Conservation (phyloP, 192 early-diverging fungal genomes). For the Podila clonocystis region DNA sequence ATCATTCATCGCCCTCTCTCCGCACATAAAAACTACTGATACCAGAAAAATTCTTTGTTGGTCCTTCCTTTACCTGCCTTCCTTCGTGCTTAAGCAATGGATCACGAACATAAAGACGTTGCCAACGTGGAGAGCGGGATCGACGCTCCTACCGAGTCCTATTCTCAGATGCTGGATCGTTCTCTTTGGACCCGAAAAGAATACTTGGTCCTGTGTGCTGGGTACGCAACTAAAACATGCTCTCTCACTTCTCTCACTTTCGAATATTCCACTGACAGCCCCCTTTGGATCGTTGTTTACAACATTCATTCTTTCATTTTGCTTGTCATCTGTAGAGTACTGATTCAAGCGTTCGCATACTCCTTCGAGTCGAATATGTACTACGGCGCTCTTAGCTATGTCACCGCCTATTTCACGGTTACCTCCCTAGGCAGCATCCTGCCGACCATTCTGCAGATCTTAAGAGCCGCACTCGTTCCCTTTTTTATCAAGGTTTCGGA, state of each 20-base stretch:
- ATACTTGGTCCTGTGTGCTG: slow-evolving; percentile 7
- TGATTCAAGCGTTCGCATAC: background rate
- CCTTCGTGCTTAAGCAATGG: background rate
- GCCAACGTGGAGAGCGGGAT: background rate
- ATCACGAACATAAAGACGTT: slow-evolving; percentile 1
- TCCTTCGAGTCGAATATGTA: background rate
- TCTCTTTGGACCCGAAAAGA: slow-evolving; percentile 10
- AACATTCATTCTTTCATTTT: background rate
- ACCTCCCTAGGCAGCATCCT: slow-evolving; percentile 3
- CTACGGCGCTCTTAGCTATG: background rate
- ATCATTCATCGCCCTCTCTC: too few relatives aligned
- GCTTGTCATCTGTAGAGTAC: background rate
- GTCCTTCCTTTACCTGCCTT: too few relatives aligned
- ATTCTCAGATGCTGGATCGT: slow-evolving; percentile 19
- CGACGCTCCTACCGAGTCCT: slow-evolving; percentile 5
- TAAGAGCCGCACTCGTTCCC: slow-evolving; percentile 4
- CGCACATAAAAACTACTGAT: too few relatives aligned
- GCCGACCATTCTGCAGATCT: slow-evolving; percentile 8
- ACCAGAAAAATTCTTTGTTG: too few relatives aligned
- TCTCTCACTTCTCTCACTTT: background rate
- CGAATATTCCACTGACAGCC: too few relatives aligned
- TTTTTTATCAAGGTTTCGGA: slow-evolving; percentile 18
- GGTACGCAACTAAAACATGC: background rate
- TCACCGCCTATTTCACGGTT: background rate
- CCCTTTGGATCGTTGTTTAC: background rate